Evolutionary conservation across 2,329 filamentous ascomycete genomes (phyloP).

Genomic region (Colletotrichum godetiae): DNA sequence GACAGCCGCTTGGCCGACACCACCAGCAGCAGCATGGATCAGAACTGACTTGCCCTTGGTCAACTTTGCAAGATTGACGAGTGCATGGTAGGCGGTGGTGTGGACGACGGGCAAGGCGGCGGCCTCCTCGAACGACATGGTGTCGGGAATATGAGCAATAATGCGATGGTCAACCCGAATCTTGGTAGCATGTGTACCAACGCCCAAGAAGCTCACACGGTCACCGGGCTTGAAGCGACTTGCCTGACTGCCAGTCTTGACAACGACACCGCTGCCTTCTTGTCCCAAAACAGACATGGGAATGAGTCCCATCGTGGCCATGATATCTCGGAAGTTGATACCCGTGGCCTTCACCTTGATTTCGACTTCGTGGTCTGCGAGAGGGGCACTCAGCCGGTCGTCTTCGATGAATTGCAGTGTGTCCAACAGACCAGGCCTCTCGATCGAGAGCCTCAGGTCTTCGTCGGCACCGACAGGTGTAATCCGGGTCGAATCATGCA

Average conservation of each 20-base stretch:
- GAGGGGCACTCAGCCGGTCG: constrained; percentile 26
- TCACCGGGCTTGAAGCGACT: constrained; percentile 26
- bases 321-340: constrained; percentile 51
- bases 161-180: constrained; percentile 6
- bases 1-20: constrained; percentile 42
- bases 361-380: constrained; percentile 42
- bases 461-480: constrained; percentile 2
- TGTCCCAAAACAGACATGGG: constrained; percentile 38
- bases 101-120: constrained; percentile 45
- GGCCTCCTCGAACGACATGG: constrained; percentile 47
- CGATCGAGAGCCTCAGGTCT: constrained; percentile 13
- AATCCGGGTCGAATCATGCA: constrained; percentile 29
- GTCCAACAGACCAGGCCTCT: constrained; percentile 42
- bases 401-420: constrained; percentile 44
- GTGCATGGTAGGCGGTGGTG: constrained; percentile 45
- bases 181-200: background rate
- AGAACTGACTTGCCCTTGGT: constrained; percentile 39
- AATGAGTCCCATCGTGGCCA: constrained; percentile 42
- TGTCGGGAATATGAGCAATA: constrained; percentile 46
- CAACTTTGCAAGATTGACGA: constrained; percentile 45
- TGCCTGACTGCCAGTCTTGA: constrained; percentile 36
- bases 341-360: constrained; percentile 45
- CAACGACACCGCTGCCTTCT: constrained; percentile 42
- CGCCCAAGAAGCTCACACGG: constrained; percentile 31
- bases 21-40: constrained; percentile 43